Conservation (phyloP, 1,284 basidiomycete species). For the Amylostereum chailletii region DNA sequence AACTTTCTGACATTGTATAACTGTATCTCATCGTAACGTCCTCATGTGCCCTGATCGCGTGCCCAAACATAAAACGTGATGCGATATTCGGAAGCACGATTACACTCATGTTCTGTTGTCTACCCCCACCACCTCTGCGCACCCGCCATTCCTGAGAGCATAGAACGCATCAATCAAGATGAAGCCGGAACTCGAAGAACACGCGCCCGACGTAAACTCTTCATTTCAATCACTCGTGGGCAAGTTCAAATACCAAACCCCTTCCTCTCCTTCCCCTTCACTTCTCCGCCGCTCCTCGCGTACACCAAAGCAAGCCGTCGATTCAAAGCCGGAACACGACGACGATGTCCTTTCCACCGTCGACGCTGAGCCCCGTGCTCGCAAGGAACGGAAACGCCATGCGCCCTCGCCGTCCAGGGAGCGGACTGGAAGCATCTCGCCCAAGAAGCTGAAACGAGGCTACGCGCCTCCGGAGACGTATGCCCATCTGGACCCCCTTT, state of each 20-base stretch:
- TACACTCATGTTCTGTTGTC: not conserved
- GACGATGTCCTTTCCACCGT: not conserved
- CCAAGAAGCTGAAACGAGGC: conserved; percentile 25
- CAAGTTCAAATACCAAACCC: no score
- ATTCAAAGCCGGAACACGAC: not conserved
- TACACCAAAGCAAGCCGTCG: not conserved
- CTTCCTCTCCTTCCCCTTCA: not conserved
- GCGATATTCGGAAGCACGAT: no score
- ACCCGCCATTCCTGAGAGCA: not conserved
- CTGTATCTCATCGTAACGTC: no score
- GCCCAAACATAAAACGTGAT: no score
- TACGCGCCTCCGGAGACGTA: conserved; percentile 39
- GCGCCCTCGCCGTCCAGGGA: not conserved
- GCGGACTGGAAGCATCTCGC: not conserved
- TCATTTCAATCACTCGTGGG: no score
- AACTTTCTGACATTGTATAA: no score
- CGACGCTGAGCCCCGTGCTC: not conserved
- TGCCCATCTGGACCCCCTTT: conserved; percentile 27
- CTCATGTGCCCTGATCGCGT: no score
- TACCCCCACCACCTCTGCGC: not conserved
- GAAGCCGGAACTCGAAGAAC: not conserved
- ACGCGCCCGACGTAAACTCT: not conserved
- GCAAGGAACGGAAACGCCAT: not conserved
- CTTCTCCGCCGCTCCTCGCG: not conserved
- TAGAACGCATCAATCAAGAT: not conserved